Percentiles rank a stretch among this genome's conserved stretches.
These are phyloP conservation scores for Phytophthora fragariaefolia DNA, from an alignment of 352 stramenopile species.

Conservation along the genomic window DNA sequence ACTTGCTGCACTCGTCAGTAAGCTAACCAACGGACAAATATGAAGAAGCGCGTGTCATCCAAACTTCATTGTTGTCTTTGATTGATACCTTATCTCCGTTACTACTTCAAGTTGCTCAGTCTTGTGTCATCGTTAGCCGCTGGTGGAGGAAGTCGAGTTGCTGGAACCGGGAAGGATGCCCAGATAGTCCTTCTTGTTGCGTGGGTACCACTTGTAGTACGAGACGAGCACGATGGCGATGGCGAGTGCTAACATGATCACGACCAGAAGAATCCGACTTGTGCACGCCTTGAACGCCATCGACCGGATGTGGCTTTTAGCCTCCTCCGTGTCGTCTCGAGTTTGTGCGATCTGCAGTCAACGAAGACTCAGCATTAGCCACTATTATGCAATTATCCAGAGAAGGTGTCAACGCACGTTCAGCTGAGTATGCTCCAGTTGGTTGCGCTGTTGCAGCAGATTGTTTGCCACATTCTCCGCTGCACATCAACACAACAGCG, in stretches of 20 bases:
- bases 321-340: slow-evolving; percentile 69
- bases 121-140: background rate
- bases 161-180: slow-evolving; percentile 52
- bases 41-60: background rate
- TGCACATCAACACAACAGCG: slow-evolving; percentile 18
- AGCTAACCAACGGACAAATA: slow-evolving; percentile 1
- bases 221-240: slow-evolving; percentile 67
- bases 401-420: slow-evolving; percentile 45
- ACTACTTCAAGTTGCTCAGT: slow-evolving; percentile 1
- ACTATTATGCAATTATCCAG: background rate
- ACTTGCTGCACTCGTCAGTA: slow-evolving; percentile 14
- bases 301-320: slow-evolving; percentile 55
- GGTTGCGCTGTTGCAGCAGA: slow-evolving; percentile 69
- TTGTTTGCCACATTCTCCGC: slow-evolving; percentile 77
- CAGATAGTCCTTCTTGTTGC: slow-evolving; percentile 73
- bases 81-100: slow-evolving; percentile 10
- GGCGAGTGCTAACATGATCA: slow-evolving; percentile 67
- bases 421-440: slow-evolving; percentile 65
- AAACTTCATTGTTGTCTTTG: slow-evolving; percentile 9
- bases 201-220: slow-evolving; percentile 84
- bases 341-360: slow-evolving; percentile 58
- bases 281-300: slow-evolving; percentile 69
- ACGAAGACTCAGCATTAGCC: background rate
- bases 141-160: slow-evolving; percentile 20
- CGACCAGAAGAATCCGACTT: slow-evolving; percentile 61